A percentile compares a stretch with the other conserved stretches of the same genome.
These are phyloP conservation scores for Russula brevipes DNA, from an alignment of 768 basidiomycete genomes.

Conservation along the genomic window DNA sequence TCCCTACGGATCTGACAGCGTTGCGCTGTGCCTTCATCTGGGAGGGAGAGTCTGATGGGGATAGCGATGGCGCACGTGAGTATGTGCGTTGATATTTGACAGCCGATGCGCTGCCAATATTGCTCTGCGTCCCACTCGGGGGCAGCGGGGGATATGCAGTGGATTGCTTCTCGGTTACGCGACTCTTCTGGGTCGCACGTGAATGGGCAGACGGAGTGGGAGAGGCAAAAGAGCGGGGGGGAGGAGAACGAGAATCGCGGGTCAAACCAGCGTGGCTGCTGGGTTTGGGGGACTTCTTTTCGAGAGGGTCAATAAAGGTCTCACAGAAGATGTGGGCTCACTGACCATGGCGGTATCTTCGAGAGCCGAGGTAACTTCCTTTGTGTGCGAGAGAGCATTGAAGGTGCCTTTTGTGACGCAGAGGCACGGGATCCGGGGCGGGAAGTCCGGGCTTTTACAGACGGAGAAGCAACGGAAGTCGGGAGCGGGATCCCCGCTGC, in stretches of 20 bases:
- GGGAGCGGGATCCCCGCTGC: conserved; percentile 23
- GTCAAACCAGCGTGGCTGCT: conserved; percentile 14
- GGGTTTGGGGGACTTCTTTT: conserved; percentile 14
- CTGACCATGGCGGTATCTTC: conserved; percentile 21
- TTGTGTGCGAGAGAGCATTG: conserved; percentile 21
- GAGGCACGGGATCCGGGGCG: conserved; percentile 26
- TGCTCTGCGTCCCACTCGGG: conserved; percentile 23
- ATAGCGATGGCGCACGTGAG: conserved; percentile 50
- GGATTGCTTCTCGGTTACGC: conserved; percentile 22
- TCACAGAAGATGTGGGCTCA: neutral
- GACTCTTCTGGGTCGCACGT: conserved; percentile 24
- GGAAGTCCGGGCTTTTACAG: conserved; percentile 21
- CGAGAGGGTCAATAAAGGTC: neutral
- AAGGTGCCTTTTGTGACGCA: conserved; percentile 24
- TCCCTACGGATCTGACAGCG: conserved; percentile 22
- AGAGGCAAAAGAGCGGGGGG: conserved; percentile 22
- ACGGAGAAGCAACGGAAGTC: conserved; percentile 19
- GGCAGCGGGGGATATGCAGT: conserved; percentile 25
- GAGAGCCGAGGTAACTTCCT: conserved; percentile 10
- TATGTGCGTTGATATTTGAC: conserved; percentile 37
- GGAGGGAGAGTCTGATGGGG: conserved; percentile 57
- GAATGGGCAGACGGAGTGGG: conserved; percentile 23
- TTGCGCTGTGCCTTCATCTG: conserved; percentile 32
- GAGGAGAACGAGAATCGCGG: conserved; percentile 18
- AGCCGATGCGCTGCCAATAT: conserved; percentile 24